Evolutionary conservation across 495 filamentous ascomycete genomes (phyloP).

Genomic region (Aspergillus sparsus): DNA sequence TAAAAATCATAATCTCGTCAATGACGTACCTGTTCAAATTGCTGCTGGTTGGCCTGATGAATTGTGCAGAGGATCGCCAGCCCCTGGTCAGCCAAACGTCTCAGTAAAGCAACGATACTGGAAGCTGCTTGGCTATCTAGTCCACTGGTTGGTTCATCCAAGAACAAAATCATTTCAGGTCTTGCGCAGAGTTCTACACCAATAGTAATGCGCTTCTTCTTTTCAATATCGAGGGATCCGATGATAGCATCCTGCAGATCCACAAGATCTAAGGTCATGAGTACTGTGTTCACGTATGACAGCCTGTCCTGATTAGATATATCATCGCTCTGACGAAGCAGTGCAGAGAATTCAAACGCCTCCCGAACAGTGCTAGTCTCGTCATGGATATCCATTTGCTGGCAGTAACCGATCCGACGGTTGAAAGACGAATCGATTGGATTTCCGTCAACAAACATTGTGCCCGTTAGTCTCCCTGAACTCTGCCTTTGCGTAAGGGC

Average conservation of each 20-base stretch:
- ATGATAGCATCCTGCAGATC: slow-evolving; percentile 82
- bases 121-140: slow-evolving; percentile 77
- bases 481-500: slow-evolving; percentile 74
- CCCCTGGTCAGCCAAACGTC: slow-evolving; percentile 65
- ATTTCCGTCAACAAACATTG: slow-evolving; percentile 70
- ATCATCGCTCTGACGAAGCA: slow-evolving; percentile 72
- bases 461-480: slow-evolving; percentile 72
- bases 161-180: slow-evolving; percentile 68
- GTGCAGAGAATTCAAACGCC: slow-evolving; percentile 82
- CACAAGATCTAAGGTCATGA: slow-evolving; percentile 77
- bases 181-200: slow-evolving; percentile 80
- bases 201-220: slow-evolving; percentile 71
- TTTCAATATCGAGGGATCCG: slow-evolving; percentile 66
- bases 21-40: slow-evolving; percentile 68
- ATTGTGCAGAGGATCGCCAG: slow-evolving; percentile 69
- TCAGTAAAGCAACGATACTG: slow-evolving; percentile 68
- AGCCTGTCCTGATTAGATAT: slow-evolving; percentile 71
- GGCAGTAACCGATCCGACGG: slow-evolving; percentile 76
- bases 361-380: slow-evolving; percentile 78
- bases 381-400: slow-evolving; percentile 89
- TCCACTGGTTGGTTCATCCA: slow-evolving; percentile 73
- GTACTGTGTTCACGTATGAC: slow-evolving; percentile 78
- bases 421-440: slow-evolving; percentile 72
- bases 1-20: slow-evolving; percentile 70
- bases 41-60: slow-evolving; percentile 71